Evolutionary conservation across 257 asterid genomes (phyloP).

Genomic region (Nicotiana tabacum): DNA sequence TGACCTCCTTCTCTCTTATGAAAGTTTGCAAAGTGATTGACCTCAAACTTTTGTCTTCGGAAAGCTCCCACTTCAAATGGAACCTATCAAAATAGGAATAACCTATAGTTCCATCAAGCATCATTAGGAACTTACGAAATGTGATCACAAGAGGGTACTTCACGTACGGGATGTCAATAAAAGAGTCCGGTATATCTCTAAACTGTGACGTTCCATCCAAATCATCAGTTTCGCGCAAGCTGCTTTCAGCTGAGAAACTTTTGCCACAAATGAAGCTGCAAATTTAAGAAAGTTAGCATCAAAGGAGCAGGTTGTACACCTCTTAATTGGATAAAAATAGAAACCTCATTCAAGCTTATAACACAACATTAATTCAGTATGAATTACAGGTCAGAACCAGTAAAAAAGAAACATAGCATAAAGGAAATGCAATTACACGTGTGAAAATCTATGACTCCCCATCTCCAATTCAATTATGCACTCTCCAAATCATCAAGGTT

Average conservation of each 20-base stretch:
- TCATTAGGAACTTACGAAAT: conserved; percentile 63
- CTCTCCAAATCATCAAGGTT: not conserved
- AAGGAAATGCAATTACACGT: too few relatives aligned
- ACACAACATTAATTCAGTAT: not conserved
- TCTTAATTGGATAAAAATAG: not conserved
- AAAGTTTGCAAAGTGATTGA: conserved; percentile 44
- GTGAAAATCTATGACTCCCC: not conserved
- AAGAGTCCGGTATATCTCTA: conserved; percentile 50
- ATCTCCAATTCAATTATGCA: not conserved
- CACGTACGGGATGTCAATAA: conserved; percentile 34
- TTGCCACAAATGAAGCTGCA: conserved; percentile 38
- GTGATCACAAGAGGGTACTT: conserved; percentile 63
- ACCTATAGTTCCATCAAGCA: conserved; percentile 62
- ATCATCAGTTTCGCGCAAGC: conserved; percentile 35
- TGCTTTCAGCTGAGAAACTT: conserved; percentile 13
- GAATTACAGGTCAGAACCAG: not conserved
- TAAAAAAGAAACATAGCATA: too few relatives aligned
- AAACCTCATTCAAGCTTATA: not conserved
- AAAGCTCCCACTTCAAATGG: conserved; percentile 16
- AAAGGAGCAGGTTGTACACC: not conserved
- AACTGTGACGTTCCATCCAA: conserved; percentile 42
- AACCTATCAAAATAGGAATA: conserved; percentile 55
- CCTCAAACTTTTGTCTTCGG: conserved; percentile 20
- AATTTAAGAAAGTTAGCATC: not conserved
- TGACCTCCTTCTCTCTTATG: conserved; percentile 51